phyloP scores from a whole-genome alignment of 2,329 filamentous ascomycete species.

The Chaetomiaceae sp. region DNA sequence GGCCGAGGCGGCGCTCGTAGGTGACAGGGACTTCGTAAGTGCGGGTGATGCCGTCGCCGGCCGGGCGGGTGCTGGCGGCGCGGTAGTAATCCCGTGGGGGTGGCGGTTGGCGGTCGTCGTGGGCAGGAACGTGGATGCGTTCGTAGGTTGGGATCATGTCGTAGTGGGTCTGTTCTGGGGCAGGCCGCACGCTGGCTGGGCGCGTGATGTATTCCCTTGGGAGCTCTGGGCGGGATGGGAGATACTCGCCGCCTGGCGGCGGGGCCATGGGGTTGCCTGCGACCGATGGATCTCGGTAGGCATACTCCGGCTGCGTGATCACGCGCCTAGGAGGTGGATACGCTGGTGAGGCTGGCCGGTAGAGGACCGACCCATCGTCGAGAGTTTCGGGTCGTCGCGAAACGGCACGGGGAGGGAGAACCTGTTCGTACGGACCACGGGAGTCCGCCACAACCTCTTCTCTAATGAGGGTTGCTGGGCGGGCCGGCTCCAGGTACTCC shows the following conservation, averaged over 20 bases:
- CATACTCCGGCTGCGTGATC: conserved; percentile 58
- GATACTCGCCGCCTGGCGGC: conserved; percentile 40
- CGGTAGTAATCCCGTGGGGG: conserved; percentile 45
- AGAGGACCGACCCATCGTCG: conserved; percentile 47
- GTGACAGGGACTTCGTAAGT: conserved; percentile 25
- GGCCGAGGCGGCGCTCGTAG: conserved; percentile 21
- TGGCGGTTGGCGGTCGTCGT: conserved; percentile 38
- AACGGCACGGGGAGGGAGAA: conserved; percentile 41
- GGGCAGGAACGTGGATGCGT: conserved; percentile 27
- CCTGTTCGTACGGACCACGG: conserved; percentile 55
- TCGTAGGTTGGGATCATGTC: conserved; percentile 20
- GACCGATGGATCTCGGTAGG: conserved; percentile 49
- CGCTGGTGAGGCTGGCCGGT: conserved; percentile 47
- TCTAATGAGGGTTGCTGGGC: conserved; percentile 36
- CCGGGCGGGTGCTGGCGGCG: conserved; percentile 20
- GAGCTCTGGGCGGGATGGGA: conserved; percentile 43
- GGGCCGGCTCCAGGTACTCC: conserved; percentile 61
- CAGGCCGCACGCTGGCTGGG: conserved; percentile 50
- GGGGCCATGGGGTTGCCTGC: conserved; percentile 40
- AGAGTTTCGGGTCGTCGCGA: conserved; percentile 48
- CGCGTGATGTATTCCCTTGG: conserved; percentile 48
- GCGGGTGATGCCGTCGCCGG: conserved; percentile 12
- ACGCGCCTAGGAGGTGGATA: conserved; percentile 48
- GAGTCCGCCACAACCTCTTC: conserved; percentile 50
- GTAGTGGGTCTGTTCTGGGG: conserved; percentile 29